Evolutionary conservation across 2,329 filamentous ascomycete genomes (phyloP), one percentile per base, ranked within the genome.

Genomic region (Penicillium decumbens): DNA sequence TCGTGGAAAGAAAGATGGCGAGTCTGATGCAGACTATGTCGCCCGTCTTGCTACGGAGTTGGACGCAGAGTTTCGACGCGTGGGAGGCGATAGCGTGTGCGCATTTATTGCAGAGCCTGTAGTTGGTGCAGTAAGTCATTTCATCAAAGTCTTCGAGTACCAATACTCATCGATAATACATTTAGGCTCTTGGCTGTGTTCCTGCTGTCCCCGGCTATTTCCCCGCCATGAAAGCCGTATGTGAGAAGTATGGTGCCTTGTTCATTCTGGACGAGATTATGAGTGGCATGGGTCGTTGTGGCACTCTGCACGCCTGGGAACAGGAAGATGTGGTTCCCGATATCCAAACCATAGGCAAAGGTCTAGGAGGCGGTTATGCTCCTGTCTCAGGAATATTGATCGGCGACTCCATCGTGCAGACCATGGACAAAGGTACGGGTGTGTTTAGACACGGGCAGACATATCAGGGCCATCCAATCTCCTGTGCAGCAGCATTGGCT

Each of bases 261-360:
- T 74, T 93, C n/a, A 84, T 92, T 40, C 70, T 92, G 0, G 89
- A 93, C 60, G 88, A 92, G 63, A 77, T 89, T 39, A 88, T 90
- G 85, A 79, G 75, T 54, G 81, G 81, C 2, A 78, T 80, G 71
- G 81, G 81, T 6, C 75, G 81, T 6, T 75, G 72, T n/a, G 81
- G 80, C 1, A 77, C 76, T 1, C 61, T 81, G 2, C 80, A 83
- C 56, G 80, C 78, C 6, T 84, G 79, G 79, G 74, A 83, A 54
- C 74, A 81, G 42, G 77, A 82, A 49, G 75, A 65, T n/a, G 73
- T 83, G 2, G 72, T 76, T 0, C 81, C 81, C 0, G 81, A 84
- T 56, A 76, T 84, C 20, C 75, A 81, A 60, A 77, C 80, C 2
- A 74, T 83, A 24, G 81, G 80, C 4, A 84, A 84, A 62, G 79